Evolutionary conservation across 129 eudicot species (phyloP).

Genomic region (Escallonia rubra): DNA sequence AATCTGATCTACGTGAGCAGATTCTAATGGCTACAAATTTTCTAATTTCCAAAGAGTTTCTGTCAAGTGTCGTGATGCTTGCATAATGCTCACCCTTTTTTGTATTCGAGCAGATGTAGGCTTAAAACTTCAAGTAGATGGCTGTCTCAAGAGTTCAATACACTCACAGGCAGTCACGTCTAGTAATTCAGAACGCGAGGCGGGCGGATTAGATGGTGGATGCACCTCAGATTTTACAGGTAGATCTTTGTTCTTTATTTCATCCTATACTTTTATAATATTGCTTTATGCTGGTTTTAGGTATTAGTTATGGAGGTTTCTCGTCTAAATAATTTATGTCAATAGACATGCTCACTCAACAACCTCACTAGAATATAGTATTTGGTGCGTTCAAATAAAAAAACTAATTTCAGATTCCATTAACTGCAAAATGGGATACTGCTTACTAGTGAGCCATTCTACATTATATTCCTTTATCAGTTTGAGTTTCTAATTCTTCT

Average conservation of each 20-base stretch:
- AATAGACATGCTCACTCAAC: too few species aligned
- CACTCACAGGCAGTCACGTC: conserved; percentile 17
- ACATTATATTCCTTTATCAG: too few species aligned
- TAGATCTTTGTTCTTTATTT: conserved; percentile 2
- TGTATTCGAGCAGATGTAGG: conserved; percentile 27
- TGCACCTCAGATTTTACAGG: conserved; percentile 22
- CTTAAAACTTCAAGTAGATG: conserved; percentile 36
- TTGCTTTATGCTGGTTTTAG: too few species aligned
- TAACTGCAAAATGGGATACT: too few species aligned
- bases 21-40: background rate
- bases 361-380: too few species aligned
- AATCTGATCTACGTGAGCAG: background rate
- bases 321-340: too few species aligned
- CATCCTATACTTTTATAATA: too few species aligned
- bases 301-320: too few species aligned
- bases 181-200: conserved; percentile 26
- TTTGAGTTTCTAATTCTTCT: conserved; percentile 6
- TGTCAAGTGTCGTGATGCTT: background rate
- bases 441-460: too few species aligned
- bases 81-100: background rate
- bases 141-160: conserved; percentile 15
- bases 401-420: too few species aligned
- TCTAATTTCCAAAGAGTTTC: background rate
- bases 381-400: too few species aligned
- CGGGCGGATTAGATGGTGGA: conserved; percentile 25